phyloP scores from a whole-genome alignment of 2,329 filamentous ascomycete genomes.

The Byssochlamys sp. region DNA sequence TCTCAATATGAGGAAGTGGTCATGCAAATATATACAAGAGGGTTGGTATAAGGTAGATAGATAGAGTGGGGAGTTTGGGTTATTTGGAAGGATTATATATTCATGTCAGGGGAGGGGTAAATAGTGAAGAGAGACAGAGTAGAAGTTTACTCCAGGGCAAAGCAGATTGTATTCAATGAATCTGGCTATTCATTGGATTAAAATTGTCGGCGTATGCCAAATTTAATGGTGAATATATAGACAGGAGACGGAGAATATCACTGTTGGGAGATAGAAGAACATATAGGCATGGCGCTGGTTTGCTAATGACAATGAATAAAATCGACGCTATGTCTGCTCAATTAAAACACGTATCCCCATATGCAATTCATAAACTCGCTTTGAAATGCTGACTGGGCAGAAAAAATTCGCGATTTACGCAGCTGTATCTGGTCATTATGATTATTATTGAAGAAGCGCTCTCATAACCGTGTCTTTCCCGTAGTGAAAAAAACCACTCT shows the following conservation, averaged over 20 bases:
- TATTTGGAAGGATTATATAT: no score
- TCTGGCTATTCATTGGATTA: background rate
- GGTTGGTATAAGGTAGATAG: no score
- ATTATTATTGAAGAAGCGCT: background rate
- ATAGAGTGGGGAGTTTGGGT: no score
- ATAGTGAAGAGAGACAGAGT: background rate
- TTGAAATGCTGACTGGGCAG: background rate
- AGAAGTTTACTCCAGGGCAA: background rate
- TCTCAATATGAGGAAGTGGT: no score
- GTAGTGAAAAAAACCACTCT: background rate
- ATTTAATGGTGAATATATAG: background rate
- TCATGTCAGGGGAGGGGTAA: background rate
- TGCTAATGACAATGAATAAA: background rate
- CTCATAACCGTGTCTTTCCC: background rate
- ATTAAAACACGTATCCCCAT: background rate
- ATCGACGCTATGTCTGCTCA: background rate
- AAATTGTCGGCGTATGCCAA: background rate
- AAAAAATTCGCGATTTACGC: background rate
- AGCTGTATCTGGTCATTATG: background rate
- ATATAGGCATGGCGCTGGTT: background rate
- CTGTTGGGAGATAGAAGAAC: background rate
- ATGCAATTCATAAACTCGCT: background rate
- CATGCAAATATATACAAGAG: no score
- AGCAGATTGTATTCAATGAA: background rate
- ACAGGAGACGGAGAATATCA: background rate